A percentile compares a stretch with the other conserved stretches of the same genome.
Evolutionary conservation across 345 rosid species (phyloP).

Genomic region (Bretschneidera sinensis): DNA sequence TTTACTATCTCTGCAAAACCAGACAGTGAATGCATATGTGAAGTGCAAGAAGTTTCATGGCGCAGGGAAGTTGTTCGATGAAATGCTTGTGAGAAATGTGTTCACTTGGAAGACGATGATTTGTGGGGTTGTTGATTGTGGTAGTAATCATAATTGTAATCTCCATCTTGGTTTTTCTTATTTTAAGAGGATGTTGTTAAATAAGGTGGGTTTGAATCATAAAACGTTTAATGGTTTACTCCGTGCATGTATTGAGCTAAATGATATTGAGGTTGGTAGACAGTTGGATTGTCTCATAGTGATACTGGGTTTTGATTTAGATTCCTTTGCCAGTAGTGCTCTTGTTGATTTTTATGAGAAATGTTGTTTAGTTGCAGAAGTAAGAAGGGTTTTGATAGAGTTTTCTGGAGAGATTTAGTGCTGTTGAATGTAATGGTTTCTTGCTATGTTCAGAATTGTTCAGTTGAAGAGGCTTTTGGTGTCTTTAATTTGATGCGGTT

Average conservation of each 20-base stretch:
- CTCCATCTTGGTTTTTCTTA: too few relatives aligned
- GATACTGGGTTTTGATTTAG: conserved; percentile 42
- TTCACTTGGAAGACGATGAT: too few relatives aligned
- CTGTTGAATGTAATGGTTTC: too few relatives aligned
- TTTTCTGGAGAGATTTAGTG: conserved; percentile 42
- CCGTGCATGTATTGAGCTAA: conserved; percentile 37
- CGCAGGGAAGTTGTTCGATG: conserved; percentile 49
- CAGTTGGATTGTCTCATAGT: conserved; percentile 44
- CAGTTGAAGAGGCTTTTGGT: conserved; percentile 39
- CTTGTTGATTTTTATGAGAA: conserved; percentile 66
- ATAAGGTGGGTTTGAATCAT: conserved; percentile 36
- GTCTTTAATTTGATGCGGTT: conserved; percentile 40
- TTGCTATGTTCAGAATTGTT: too few relatives aligned
- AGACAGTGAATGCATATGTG: too few relatives aligned
- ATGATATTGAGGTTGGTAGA: conserved; percentile 34
- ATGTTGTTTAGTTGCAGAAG: conserved; percentile 42
- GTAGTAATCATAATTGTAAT: too few relatives aligned
- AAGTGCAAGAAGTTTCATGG: conserved; percentile 25
- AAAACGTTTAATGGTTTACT: conserved; percentile 49
- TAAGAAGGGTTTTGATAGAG: conserved; percentile 37
- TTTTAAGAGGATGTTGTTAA: conserved; percentile 39
- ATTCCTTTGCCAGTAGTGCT: conserved; percentile 39
- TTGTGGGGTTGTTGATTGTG: too few relatives aligned
- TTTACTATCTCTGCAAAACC: too few relatives aligned
- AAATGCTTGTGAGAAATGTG: conserved; percentile 52